Percentiles rank a stretch among this genome's conserved stretches.
These are phyloP conservation scores for Coniosporium tulheliwenetii DNA, from an alignment of 2,329 filamentous ascomycete species.

Conservation along the genomic window DNA sequence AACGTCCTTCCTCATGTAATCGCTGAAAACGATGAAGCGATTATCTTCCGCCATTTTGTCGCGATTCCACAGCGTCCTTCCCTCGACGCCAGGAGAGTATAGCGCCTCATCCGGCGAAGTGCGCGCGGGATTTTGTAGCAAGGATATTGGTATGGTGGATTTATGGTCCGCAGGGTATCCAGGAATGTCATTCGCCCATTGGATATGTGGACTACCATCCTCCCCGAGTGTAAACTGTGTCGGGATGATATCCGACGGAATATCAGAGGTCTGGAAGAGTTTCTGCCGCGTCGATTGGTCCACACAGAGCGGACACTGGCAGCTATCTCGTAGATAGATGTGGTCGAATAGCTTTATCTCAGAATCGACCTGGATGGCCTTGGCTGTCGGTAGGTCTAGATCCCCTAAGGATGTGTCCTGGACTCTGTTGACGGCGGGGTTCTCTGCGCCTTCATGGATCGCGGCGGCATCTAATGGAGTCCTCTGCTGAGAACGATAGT, in stretches of 20 bases:
- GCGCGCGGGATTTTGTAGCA: slow-evolving; percentile 4
- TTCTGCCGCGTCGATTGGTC: slow-evolving; percentile 47
- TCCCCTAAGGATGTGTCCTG: too few species aligned
- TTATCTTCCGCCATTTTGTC: slow-evolving; percentile 31
- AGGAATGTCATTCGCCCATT: slow-evolving; percentile 44
- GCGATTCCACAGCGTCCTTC: slow-evolving; percentile 26
- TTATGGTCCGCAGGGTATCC: slow-evolving; percentile 25
- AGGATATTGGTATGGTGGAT: slow-evolving; percentile 15
- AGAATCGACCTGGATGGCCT: slow-evolving; percentile 1
- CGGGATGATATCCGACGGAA: slow-evolving; percentile 28
- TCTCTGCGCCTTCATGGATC: too few species aligned
- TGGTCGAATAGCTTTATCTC: slow-evolving; percentile 8
- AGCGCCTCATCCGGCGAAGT: slow-evolving; percentile 2
- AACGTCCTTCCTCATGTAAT: slow-evolving; percentile 49
- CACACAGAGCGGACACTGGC: slow-evolving; percentile 40
- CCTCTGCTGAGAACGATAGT: too few species aligned
- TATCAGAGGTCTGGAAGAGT: slow-evolving; percentile 48
- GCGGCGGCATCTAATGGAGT: too few species aligned
- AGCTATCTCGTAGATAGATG: slow-evolving; percentile 38
- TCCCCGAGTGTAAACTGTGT: too few species aligned
- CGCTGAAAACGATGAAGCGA: slow-evolving; percentile 48
- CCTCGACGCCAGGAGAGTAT: too few species aligned
- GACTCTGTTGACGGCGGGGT: too few species aligned
- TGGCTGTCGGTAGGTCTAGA: too few species aligned
- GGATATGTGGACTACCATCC: slow-evolving; percentile 19